Percentiles rank a stretch among this genome's conserved stretches.
Conservation (phyloP, 2,329 filamentous ascomycete genomes). For the Magnaporthales sp. region DNA sequence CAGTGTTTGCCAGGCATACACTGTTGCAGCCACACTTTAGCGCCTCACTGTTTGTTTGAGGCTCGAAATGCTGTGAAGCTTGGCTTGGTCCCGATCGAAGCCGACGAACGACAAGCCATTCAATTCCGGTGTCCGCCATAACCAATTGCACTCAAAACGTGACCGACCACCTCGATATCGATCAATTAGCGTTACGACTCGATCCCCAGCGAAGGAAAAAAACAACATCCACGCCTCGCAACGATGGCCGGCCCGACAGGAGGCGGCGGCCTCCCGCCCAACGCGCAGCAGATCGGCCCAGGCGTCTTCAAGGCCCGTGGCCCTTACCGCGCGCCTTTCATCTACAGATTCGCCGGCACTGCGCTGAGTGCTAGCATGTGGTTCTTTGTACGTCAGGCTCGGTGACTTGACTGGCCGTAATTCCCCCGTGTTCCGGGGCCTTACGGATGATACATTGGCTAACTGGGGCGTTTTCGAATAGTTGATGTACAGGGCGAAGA, state of each 20-base stretch:
- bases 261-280: background rate
- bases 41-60: background rate
- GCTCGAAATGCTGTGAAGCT: background rate
- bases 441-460: background rate
- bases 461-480: conserved; percentile 25
- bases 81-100: background rate
- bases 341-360: conserved; percentile 82
- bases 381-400: conserved; percentile 76
- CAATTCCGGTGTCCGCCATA: background rate
- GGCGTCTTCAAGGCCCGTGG: conserved; percentile 5
- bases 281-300: background rate
- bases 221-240: background rate
- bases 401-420: background rate
- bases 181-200: background rate
- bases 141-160: background rate
- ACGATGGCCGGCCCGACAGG: background rate
- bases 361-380: conserved; percentile 94
- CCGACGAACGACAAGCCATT: background rate
- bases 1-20: background rate
- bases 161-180: background rate
- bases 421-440: background rate
- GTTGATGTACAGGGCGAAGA: conserved; percentile 94
- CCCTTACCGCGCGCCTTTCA: conserved; percentile 32
- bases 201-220: background rate
- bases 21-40: background rate